phyloP scores from a whole-genome alignment of 2,329 filamentous ascomycete species.

The Xylaria sp. region DNA sequence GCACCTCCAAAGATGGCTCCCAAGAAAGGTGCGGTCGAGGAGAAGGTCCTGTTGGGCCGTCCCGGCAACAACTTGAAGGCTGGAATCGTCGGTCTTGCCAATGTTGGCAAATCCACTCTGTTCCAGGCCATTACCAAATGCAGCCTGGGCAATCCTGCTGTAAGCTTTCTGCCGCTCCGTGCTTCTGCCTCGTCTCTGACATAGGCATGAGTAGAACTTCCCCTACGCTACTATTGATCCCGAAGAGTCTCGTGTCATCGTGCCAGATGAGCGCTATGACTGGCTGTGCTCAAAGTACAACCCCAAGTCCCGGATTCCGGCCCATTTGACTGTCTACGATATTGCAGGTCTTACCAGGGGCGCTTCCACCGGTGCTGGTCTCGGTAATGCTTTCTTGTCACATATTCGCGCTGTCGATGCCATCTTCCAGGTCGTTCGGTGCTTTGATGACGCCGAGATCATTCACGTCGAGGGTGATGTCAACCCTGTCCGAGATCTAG shows the following conservation, averaged over 20 bases:
- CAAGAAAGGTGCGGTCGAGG: slow-evolving; percentile 89
- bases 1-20: slow-evolving; percentile 78
- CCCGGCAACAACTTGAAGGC: slow-evolving; percentile 99
- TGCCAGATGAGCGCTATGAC: slow-evolving; percentile 94
- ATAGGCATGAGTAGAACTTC: slow-evolving; percentile 73
- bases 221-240: slow-evolving; percentile 99
- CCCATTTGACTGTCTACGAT: slow-evolving; percentile 97
- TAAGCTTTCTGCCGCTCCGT: slow-evolving; percentile 55
- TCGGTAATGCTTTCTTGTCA: slow-evolving; percentile 97
- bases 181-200: slow-evolving; percentile 39
- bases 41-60: slow-evolving; percentile 94
- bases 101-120: slow-evolving; percentile 98
- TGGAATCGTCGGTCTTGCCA: slow-evolving; percentile 98
- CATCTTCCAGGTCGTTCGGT: slow-evolving; percentile 96
- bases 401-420: slow-evolving; percentile 98
- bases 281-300: slow-evolving; percentile 97
- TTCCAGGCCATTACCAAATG: slow-evolving; percentile 99
- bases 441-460: slow-evolving; percentile 98
- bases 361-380: slow-evolving; percentile 94
- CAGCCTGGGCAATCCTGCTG: slow-evolving; percentile 93
- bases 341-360: slow-evolving; percentile 96
- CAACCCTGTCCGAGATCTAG: slow-evolving; percentile 89
- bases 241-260: slow-evolving; percentile 95
- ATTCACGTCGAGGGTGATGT: slow-evolving; percentile 99
- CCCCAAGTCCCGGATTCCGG: slow-evolving; percentile 95